Percentiles rank a stretch among this genome's conserved stretches.
Evolutionary conservation across 306 rosid genomes (phyloP).

Genomic region (Parietaria judaica): DNA sequence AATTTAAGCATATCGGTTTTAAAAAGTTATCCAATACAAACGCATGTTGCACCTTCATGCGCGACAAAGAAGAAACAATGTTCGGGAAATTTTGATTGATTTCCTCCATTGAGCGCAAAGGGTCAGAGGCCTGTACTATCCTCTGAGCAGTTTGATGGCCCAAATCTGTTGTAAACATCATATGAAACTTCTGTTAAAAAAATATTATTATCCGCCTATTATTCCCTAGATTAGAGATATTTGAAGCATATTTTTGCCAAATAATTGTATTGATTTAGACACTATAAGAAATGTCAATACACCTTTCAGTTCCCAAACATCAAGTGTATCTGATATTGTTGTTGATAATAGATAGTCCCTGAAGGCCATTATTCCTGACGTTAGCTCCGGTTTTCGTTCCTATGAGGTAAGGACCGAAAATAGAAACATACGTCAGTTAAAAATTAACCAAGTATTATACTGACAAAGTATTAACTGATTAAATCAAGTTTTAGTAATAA

Average conservation of each 20-base stretch:
- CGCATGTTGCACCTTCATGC: slow-evolving; percentile 67
- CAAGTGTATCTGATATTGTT: slow-evolving; percentile 82
- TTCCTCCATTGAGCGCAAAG: slow-evolving; percentile 96
- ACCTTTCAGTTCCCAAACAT: slow-evolving; percentile 99
- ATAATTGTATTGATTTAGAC: background rate
- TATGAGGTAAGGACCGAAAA: slow-evolving; percentile 20
- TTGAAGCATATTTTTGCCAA: slow-evolving; percentile 4
- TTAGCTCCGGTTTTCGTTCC: slow-evolving; percentile 86
- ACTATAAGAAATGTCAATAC: slow-evolving; percentile 13
- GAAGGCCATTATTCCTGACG: slow-evolving; percentile 87
- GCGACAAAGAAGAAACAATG: slow-evolving; percentile 93
- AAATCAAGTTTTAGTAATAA: too few species aligned
- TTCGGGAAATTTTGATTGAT: slow-evolving; percentile 93
- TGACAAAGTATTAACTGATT: too few species aligned
- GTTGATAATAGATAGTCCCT: slow-evolving; percentile 89
- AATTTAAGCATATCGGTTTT: background rate
- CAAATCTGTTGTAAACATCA: slow-evolving; percentile 53
- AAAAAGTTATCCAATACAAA: background rate
- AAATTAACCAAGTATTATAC: background rate
- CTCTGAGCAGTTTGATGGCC: slow-evolving; percentile 99
- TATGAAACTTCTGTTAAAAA: slow-evolving; percentile 6
- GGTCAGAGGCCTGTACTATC: slow-evolving; percentile 94
- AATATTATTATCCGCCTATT: too few species aligned
- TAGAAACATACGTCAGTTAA: background rate
- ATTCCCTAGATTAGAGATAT: too few species aligned